Base-by-base conservation (phyloP, 768 basidiomycete species). In the Panaeolus cyanescens region DNA sequence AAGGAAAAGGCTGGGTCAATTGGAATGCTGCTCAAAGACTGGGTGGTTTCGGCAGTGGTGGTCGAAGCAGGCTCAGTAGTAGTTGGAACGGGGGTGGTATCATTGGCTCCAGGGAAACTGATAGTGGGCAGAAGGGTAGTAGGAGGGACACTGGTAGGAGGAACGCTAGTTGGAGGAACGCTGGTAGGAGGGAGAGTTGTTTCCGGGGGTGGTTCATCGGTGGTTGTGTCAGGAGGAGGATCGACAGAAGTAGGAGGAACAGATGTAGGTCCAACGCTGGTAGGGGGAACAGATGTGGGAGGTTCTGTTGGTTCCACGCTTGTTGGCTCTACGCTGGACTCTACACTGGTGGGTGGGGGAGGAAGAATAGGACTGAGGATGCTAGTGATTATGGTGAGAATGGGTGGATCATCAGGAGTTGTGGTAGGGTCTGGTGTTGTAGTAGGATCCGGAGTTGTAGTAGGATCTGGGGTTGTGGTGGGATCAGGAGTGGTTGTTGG, bases 1-100 rank as follows among this genome's bases (percentile, higher is more conserved):
- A 82, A 83, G 0, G 79, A 75, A 12, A 82, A 73, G 31, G 72
- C 78, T 0, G 82, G 76, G 36, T 77, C 71, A 58, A 82, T 68
- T 9, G 77, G 68, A 40, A 75, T 65, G 3, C 71, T 71, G n/a
- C 62, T 67, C 34, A 54, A 28, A 34, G 61, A 5, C 32, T 58
- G 55, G 40, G 61, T 54, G 6, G 53, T 32, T 1, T 31, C 42
- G 3, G 33, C 55, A 15, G 53, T n/a, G 20, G 54, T 28, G 17
- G 34, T 25, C 32, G 63, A 32, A 56, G 63, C 40, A 13, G 22
- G 20, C n/a, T 37, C 19, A 4, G 31, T 10, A 4, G 60, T 36
- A 30, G 32, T 22, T 25, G 53, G 13, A 32, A 56, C 28, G 2
- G 55, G 4, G 9, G 45, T 50, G 45, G 39, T 42, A 42, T 5